Conservation (phyloP, 257 asterid genomes). For the Vinca minor region DNA sequence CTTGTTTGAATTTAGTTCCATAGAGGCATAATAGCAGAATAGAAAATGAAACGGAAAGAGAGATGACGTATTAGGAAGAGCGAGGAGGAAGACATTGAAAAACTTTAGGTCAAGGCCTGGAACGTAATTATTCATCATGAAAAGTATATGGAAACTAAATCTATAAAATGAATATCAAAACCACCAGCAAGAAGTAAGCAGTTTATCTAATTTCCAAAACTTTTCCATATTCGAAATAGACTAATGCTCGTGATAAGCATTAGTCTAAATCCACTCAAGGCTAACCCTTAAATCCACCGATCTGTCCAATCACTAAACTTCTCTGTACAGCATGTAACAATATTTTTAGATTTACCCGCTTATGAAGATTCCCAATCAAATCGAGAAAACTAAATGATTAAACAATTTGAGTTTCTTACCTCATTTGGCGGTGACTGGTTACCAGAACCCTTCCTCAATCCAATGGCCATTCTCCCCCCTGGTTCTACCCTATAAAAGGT, state of each 20-base stretch:
- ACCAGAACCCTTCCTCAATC: slow-evolving; percentile 42
- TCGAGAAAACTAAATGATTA: background rate
- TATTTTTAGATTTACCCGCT: background rate
- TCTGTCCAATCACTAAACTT: too few relatives aligned
- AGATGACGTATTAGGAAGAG: background rate
- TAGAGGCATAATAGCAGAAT: background rate
- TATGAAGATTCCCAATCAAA: background rate
- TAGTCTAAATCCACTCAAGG: too few relatives aligned
- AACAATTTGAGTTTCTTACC: background rate
- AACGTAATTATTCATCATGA: background rate
- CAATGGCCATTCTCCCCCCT: slow-evolving; percentile 50
- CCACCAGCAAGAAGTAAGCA: background rate
- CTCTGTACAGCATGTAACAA: too few relatives aligned
- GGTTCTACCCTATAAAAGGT: slow-evolving; percentile 63
- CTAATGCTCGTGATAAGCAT: too few relatives aligned
- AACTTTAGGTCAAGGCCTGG: background rate
- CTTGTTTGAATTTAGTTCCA: background rate
- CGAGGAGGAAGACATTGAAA: background rate
- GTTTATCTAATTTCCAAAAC: background rate
- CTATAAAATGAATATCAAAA: background rate
- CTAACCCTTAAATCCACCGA: too few relatives aligned
- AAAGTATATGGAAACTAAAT: background rate
- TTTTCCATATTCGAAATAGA: background rate
- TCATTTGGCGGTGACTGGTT: slow-evolving; percentile 11
- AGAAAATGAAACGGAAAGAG: background rate